Percentiles rank a stretch among this genome's conserved stretches.
Conservation (phyloP, 805 yeast genomes). For the Schwanniomyces vanrijiae region DNA sequence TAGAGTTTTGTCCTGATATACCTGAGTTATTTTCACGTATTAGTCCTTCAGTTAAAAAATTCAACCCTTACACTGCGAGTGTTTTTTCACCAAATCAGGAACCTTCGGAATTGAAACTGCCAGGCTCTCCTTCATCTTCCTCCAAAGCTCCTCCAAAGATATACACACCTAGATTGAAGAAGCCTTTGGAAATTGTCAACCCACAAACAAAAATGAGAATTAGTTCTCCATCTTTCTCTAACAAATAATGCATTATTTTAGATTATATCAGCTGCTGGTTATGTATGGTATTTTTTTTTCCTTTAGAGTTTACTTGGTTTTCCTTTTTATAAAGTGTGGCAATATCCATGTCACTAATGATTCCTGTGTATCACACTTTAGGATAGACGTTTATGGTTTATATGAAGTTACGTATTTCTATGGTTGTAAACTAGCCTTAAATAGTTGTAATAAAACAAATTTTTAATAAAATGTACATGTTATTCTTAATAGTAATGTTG, state of each 20-base stretch:
- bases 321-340: background rate
- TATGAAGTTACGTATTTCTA: background rate
- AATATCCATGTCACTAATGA: background rate
- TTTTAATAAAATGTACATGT: background rate
- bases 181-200: slow-evolving; percentile 61
- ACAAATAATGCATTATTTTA: slow-evolving; percentile 6
- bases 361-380: background rate
- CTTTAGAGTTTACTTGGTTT: background rate
- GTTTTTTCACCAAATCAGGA: slow-evolving; percentile 52
- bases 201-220: slow-evolving; percentile 61
- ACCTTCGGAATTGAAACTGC: slow-evolving; percentile 15
- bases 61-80: slow-evolving; percentile 67
- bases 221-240: slow-evolving; percentile 44
- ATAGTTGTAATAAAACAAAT: background rate
- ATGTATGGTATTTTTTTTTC: background rate
- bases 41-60: slow-evolving; percentile 46
- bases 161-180: slow-evolving; percentile 57
- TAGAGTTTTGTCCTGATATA: slow-evolving; percentile 65
- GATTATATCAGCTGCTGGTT: background rate
- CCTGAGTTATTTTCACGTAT: slow-evolving; percentile 27
- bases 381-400: background rate
- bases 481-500: too few species aligned
- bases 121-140: slow-evolving; percentile 6
- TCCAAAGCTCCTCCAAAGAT: slow-evolving; percentile 39
- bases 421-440: background rate